These are phyloP conservation scores for Pyrenopolyporus hunteri DNA, from an alignment of 495 filamentous ascomycete genomes.

Conservation along the genomic window DNA sequence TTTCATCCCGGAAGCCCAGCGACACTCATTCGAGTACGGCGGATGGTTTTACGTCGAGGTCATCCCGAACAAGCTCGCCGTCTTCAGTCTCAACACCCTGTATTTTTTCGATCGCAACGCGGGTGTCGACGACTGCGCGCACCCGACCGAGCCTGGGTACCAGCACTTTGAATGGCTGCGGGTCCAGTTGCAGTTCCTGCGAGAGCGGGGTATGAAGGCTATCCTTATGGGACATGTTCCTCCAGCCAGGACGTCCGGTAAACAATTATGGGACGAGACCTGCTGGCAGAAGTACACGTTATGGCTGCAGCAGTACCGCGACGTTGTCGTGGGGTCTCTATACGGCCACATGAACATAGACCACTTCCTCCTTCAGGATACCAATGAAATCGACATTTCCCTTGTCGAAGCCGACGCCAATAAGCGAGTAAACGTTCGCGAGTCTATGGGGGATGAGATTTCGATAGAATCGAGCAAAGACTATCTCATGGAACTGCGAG, in stretches of 20 bases:
- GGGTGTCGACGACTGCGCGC: conserved; percentile 86
- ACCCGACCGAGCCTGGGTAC: conserved; percentile 80
- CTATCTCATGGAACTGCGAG: conserved; percentile 80
- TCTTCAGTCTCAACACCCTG: conserved; percentile 95
- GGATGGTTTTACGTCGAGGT: conserved; percentile 96
- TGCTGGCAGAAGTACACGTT: conserved; percentile 99
- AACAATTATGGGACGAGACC: conserved; percentile 84
- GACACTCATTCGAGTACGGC: conserved; percentile 87
- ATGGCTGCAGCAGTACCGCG: conserved; percentile 87
- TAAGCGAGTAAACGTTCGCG: conserved; percentile 35
- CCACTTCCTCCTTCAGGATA: conserved; percentile 94
- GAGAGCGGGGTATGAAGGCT: conserved; percentile 86
- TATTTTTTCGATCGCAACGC: conserved; percentile 95
- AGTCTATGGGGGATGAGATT: conserved; percentile 60
- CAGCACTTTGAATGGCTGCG: conserved; percentile 96
- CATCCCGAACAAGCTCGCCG: conserved; percentile 81
- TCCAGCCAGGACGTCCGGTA: conserved; percentile 80
- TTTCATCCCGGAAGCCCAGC: conserved; percentile 93
- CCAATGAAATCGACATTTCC: conserved; percentile 68
- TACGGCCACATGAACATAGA: conserved; percentile 99
- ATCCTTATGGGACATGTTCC: conserved; percentile 95
- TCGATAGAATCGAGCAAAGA: conserved; percentile 67
- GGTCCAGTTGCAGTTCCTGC: conserved; percentile 84
- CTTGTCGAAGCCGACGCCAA: conserved; percentile 53
- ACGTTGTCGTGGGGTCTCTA: conserved; percentile 77